Base-by-base conservation (phyloP, 2,329 filamentous ascomycete genomes). In the Diplodia sapinea region DNA sequence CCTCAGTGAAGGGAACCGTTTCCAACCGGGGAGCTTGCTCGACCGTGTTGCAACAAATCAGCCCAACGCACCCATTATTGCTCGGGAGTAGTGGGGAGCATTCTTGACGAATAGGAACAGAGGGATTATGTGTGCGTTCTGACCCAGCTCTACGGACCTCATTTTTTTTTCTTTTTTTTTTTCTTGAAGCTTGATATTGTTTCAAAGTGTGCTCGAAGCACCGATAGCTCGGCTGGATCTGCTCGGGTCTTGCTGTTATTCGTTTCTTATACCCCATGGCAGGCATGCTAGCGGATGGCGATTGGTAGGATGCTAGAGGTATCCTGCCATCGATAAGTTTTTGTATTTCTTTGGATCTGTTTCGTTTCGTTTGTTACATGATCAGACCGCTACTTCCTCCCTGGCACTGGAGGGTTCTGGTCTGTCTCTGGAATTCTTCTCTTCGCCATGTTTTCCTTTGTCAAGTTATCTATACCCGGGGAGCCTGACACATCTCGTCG, bases 1-100 rank as follows among this genome's bases (percentile, higher is more conserved):
- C 70, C 70, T 82, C 23, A 75, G 75, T 26, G 79, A 79, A 36
- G 75, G 78, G 61, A 77, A 77, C 49, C 72, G 76, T 69, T 85
- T 84, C 70, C 80, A 78, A 11, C 73, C 79, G 40, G 82, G 79
- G 29, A 86, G 83, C 71, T 77, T 86, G 65, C 78, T 85, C 15
- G 81, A 83, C 59, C 76, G 78, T 67, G 72, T 79, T 20, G 77
- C 81, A 20, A 73, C 74, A 23, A 73, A 74, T n/a, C 72, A 74
- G 36, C 65, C 74, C 1, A 67, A 55, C n/a, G 74, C 71, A 56
- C 78, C 76, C 13, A 71, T 79, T 13, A 77, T 82, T 65, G 80
- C 81, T 71, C 72, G 79, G 23, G 74, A 74, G 67, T 73, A 49
- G 3, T 26, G 26, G 15, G 33, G 40, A 49, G 40, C 17, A 26